Percentiles rank a stretch among this genome's conserved stretches.
These are phyloP conservation scores for Verticillium tricorpus DNA, from an alignment of 2,329 filamentous ascomycete genomes.

Conservation along the genomic window DNA sequence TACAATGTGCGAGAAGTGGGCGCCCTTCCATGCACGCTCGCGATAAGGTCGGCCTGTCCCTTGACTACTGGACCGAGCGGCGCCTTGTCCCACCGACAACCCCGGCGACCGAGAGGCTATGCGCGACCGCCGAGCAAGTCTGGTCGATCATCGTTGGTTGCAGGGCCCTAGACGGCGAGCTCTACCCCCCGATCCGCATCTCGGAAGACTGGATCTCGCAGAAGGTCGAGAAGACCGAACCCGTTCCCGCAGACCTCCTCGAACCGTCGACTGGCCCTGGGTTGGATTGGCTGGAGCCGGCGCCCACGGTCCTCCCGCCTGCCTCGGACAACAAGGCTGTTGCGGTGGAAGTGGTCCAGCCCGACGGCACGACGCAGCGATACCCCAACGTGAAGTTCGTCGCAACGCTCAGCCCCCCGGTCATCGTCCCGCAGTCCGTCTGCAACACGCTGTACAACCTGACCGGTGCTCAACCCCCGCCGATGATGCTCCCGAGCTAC, in stretches of 20 bases:
- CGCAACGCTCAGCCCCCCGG: slow-evolving; percentile 68
- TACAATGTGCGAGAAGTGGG: slow-evolving; percentile 67
- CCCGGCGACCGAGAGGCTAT: slow-evolving; percentile 30
- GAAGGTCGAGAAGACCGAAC: slow-evolving; percentile 54
- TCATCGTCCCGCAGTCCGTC: slow-evolving; percentile 62
- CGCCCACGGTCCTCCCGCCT: slow-evolving; percentile 53
- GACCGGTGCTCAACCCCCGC: slow-evolving; percentile 41
- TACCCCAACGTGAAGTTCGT: slow-evolving; percentile 71
- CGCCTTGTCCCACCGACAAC: slow-evolving; percentile 38
- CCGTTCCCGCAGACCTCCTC: slow-evolving; percentile 36
- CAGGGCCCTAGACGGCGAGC: slow-evolving; percentile 37
- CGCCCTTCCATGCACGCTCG: slow-evolving; percentile 66
- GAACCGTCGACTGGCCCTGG: slow-evolving; percentile 31
- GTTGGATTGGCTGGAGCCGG: slow-evolving; percentile 70
- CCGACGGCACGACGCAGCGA: slow-evolving; percentile 39
- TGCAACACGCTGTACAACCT: slow-evolving; percentile 59
- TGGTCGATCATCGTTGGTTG: slow-evolving; percentile 70
- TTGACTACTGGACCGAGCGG: slow-evolving; percentile 74
- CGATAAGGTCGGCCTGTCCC: slow-evolving; percentile 60
- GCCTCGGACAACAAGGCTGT: slow-evolving; percentile 43
- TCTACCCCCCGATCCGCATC: slow-evolving; percentile 60
- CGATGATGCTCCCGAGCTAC: slow-evolving; percentile 30
- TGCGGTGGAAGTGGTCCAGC: slow-evolving; percentile 48
- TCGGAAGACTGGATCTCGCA: slow-evolving; percentile 72
- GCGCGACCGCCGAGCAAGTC: slow-evolving; percentile 40